Base-by-base conservation (phyloP, 2,329 filamentous ascomycete genomes). In the Fusarium sp. region DNA sequence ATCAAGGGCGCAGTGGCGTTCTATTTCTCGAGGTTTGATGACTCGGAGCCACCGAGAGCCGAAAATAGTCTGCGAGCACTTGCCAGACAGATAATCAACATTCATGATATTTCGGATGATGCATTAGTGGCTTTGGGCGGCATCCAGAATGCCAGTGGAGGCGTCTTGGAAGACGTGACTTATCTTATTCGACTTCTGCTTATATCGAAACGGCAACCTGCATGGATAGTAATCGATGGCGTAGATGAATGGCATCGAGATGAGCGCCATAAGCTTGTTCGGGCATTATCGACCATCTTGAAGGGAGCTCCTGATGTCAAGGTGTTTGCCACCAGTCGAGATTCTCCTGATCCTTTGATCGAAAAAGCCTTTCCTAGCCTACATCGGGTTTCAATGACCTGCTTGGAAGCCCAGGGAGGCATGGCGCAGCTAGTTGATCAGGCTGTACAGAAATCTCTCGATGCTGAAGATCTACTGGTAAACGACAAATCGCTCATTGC, bases 241-340 rank as follows among this genome's bases (percentile, higher is more conserved):
- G 5, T 55, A 4, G 41, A 55, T 13, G 28, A 55, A 13, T 55
- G 21, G 0, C 16, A 12, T 3, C 10, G 0, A 9, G 28, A 20
- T 1, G 41, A 55, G 4, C 51, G 51, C 0, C 18, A 7, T 4
- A 5, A 1, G 5, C 2, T 37, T 8, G 7, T 21, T 1, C 0
- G 13, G 2, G 4, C 10, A 3, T 13, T 21, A 1, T 4, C 0
- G 1, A 7, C 12, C 3, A 20, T 34, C 4, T 0, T 34, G n/a
- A n/a, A n/a, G n/a, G n/a, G n/a, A 0, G 0, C 2, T 4, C 9
- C 1, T 0, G 14, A 10, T 2, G 21, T 4, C 0, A 47, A 0
- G 9, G 0, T 47, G 0, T 47, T 47, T 13, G 9, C 2, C 1
- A 34, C 41, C 6, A 16, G 51, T 8, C 28, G 51, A 4, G 51